Evolutionary conservation across 2,329 filamentous ascomycete genomes (phyloP).

Genomic region (Aureobasidium sp.): DNA sequence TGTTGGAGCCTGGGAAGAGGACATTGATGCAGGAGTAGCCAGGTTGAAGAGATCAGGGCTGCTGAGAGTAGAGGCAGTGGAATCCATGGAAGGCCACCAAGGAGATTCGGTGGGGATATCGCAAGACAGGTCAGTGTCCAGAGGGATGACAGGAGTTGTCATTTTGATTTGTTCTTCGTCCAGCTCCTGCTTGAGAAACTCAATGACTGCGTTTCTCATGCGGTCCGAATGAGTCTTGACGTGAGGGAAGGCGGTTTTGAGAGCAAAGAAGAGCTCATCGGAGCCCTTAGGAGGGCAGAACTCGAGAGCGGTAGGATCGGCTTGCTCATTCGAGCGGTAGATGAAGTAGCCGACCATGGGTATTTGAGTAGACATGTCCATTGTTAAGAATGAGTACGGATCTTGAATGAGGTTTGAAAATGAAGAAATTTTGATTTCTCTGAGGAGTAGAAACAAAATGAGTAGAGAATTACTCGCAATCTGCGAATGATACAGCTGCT

Average conservation of each 20-base stretch:
- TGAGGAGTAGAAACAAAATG: not conserved
- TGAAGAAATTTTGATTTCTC: conserved; percentile 7
- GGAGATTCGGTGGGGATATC: conserved; percentile 15
- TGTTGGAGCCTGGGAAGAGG: conserved; percentile 16
- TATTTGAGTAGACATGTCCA: conserved; percentile 9
- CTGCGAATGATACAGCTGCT: conserved; percentile 4
- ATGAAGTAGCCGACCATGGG: conserved; percentile 22
- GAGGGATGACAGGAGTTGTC: conserved; percentile 15
- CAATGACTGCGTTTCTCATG: conserved; percentile 30
- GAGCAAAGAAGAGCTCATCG: conserved; percentile 30
- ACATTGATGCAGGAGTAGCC: conserved; percentile 21
- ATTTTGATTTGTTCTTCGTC: conserved; percentile 20
- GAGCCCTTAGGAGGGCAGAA: conserved; percentile 31
- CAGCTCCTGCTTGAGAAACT: conserved; percentile 29
- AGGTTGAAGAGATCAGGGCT: conserved; percentile 24
- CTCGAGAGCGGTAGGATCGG: conserved; percentile 24
- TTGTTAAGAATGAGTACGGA: not conserved
- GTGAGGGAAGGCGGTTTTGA: conserved; percentile 26
- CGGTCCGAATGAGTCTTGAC: conserved; percentile 29
- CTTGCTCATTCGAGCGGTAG: conserved; percentile 26
- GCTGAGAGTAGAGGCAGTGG: conserved; percentile 22
- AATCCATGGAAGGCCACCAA: conserved; percentile 25
- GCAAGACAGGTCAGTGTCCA: conserved; percentile 6
- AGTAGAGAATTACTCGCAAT: not conserved
- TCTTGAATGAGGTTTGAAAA: not conserved